Evolutionary conservation across 2,329 filamentous ascomycete species (phyloP).

Genomic region (Chalara sp.): DNA sequence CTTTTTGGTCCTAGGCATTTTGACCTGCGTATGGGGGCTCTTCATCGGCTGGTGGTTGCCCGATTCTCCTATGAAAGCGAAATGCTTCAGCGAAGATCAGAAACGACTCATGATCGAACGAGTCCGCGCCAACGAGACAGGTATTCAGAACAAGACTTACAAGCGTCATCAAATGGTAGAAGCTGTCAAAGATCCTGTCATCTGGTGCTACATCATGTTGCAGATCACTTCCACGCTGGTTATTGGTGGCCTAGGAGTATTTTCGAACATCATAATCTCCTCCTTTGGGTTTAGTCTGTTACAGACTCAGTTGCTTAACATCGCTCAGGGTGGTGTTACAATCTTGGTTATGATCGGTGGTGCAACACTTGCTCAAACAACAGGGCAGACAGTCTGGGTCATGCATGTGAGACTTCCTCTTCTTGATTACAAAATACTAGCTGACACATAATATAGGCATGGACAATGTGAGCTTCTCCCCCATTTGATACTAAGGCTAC

Average conservation of each 20-base stretch:
- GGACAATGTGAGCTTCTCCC: background rate
- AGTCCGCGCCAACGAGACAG: constrained; percentile 25
- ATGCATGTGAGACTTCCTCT: constrained; percentile 14
- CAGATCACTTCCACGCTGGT: constrained; percentile 22
- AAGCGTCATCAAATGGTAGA: constrained; percentile 29
- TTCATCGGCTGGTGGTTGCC: constrained; percentile 29
- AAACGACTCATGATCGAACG: constrained; percentile 30
- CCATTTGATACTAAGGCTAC: background rate
- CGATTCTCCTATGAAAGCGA: constrained; percentile 16
- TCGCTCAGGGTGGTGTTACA: constrained; percentile 22
- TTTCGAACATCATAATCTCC: constrained; percentile 28
- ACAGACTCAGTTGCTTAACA: constrained; percentile 25
- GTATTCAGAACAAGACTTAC: constrained; percentile 28
- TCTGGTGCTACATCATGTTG: constrained; percentile 16
- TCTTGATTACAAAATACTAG: no score
- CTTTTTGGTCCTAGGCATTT: constrained; percentile 35
- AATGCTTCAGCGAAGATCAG: constrained; percentile 12
- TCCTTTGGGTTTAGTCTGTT: constrained; percentile 22
- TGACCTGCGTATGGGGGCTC: constrained; percentile 29
- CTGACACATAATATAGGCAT: no score
- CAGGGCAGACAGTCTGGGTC: constrained; percentile 15
- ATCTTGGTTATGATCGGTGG: constrained; percentile 22
- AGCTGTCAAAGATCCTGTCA: constrained; percentile 17
- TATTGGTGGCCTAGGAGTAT: constrained; percentile 29
- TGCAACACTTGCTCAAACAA: constrained; percentile 16